Conservation (phyloP, 257 asterid species). For the Solanum bulbocastanum region DNA sequence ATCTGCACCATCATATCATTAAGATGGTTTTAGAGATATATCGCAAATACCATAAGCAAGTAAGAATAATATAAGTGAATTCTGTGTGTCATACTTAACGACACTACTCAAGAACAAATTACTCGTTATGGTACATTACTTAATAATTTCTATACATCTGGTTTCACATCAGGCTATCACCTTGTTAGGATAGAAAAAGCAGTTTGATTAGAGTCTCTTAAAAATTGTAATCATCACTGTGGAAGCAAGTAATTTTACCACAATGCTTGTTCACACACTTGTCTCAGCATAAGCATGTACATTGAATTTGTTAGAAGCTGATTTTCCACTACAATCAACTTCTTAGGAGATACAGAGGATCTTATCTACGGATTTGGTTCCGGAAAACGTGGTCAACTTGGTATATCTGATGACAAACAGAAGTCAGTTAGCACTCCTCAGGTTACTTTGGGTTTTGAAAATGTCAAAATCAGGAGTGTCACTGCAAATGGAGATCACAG, state of each 20-base stretch:
- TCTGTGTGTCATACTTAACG: background rate
- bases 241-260: background rate
- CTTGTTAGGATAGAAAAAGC: background rate
- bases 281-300: background rate
- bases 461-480: conserved; percentile 23
- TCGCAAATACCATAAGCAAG: background rate
- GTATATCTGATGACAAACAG: conserved; percentile 49
- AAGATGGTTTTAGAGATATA: background rate
- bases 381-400: conserved; percentile 89
- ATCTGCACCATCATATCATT: background rate
- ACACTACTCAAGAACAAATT: background rate
- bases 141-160: background rate
- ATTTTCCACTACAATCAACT: background rate
- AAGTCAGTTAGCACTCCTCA: conserved; percentile 53
- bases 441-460: conserved; percentile 39
- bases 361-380: conserved; percentile 75
- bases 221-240: background rate
- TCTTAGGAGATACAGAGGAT: conserved; percentile 26
- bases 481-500: conserved; percentile 95
- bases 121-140: background rate
- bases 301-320: background rate
- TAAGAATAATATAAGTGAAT: background rate
- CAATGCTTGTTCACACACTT: background rate
- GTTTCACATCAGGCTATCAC: background rate
- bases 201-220: background rate